Percentiles rank a stretch among this genome's conserved stretches.
Evolutionary conservation across 441 rosid species (phyloP).

Genomic region (Francoa sonchifolia): DNA sequence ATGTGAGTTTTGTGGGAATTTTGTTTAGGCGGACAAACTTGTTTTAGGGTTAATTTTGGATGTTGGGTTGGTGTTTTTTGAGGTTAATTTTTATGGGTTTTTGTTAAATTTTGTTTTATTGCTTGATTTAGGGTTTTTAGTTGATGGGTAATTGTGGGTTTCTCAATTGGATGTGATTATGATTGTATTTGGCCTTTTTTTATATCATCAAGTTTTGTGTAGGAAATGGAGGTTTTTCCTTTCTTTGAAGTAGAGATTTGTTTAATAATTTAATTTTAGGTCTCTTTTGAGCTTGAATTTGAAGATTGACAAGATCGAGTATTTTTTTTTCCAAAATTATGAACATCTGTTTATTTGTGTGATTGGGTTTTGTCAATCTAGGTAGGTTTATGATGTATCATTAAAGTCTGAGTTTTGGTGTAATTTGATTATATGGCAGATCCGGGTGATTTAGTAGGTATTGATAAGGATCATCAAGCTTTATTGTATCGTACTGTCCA

Average conservation of each 20-base stretch:
- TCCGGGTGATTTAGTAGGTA: conserved; percentile 16
- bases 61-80: conserved; percentile 13
- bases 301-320: too few species aligned
- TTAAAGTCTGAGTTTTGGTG: conserved; percentile 3
- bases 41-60: conserved; percentile 4
- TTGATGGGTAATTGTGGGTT: background rate
- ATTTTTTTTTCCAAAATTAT: too few species aligned
- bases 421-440: conserved; percentile 18
- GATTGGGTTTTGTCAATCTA: background rate
- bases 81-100: conserved; percentile 9
- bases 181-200: conserved; percentile 1
- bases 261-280: too few species aligned
- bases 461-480: conserved; percentile 7
- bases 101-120: conserved; percentile 15
- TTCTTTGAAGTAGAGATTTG: background rate
- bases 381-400: conserved; percentile 1
- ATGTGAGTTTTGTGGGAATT: conserved; percentile 5
- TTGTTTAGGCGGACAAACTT: background rate
- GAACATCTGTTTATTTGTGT: too few species aligned
- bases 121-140: too few species aligned
- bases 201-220: conserved; percentile 6
- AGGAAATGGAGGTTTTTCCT: background rate
- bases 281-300: too few species aligned
- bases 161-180: conserved; percentile 5
- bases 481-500: too few species aligned